Conservation (phyloP, 169 alveolate genomes). For the Plasmodium coatneyi region DNA sequence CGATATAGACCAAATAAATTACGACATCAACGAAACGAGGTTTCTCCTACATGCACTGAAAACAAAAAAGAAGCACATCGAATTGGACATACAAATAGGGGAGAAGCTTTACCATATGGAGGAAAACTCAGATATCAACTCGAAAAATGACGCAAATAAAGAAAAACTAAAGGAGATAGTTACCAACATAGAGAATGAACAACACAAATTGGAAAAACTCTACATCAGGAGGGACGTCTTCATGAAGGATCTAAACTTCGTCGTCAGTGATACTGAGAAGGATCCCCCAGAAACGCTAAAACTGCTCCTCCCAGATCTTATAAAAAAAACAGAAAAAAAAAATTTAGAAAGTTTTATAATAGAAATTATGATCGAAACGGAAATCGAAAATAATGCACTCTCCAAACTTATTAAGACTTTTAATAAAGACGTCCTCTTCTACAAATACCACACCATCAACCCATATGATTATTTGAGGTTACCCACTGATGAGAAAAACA, state of each 20-base stretch:
- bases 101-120: background rate
- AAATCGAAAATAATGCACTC: constrained; percentile 16
- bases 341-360: constrained; percentile 6
- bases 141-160: constrained; percentile 4
- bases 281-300: constrained; percentile 28
- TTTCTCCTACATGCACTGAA: background rate
- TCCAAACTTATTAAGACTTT: background rate
- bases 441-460: constrained; percentile 1
- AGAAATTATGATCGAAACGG: background rate
- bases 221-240: constrained; percentile 14
- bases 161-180: background rate
- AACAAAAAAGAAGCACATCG: background rate
- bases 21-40: background rate
- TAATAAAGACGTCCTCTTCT: background rate
- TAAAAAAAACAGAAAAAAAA: background rate
- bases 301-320: background rate
- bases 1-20: background rate
- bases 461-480: background rate
- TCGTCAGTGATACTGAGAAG: constrained; percentile 9
- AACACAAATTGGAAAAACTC: background rate
- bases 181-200: background rate
- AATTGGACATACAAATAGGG: constrained; percentile 5
- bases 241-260: constrained; percentile 13
- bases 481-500: background rate
- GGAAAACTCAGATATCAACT: background rate